These are phyloP conservation scores for Pulveroboletus sp. DNA, from an alignment of 768 basidiomycete genomes.

Conservation along the genomic window DNA sequence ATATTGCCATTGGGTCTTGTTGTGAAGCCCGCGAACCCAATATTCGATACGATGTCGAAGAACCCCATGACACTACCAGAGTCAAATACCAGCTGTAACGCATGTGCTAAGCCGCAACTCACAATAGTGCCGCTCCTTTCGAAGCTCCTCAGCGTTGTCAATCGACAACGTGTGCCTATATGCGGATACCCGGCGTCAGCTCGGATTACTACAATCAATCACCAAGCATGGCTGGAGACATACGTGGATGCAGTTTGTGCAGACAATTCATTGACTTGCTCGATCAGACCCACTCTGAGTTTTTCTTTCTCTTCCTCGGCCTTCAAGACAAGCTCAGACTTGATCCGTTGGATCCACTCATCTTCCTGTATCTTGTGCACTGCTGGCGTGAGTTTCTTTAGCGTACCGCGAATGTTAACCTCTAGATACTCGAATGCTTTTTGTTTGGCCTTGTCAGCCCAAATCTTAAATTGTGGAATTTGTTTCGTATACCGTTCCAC, in stretches of 20 bases:
- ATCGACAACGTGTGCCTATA: slow-evolving; percentile 14
- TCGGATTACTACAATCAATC: too few relatives aligned
- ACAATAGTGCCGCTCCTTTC: not conserved
- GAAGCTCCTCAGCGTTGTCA: not conserved
- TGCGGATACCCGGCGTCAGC: not conserved
- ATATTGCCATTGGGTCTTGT: slow-evolving; percentile 14
- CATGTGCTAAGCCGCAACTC: not conserved
- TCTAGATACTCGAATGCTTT: slow-evolving; percentile 2
- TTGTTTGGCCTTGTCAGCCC: not conserved
- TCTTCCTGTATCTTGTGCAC: slow-evolving; percentile 12
- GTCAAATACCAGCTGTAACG: not conserved
- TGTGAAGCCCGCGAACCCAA: slow-evolving; percentile 5
- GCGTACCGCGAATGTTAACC: not conserved
- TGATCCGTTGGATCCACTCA: not conserved
- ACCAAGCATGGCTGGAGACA: not conserved
- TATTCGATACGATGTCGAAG: not conserved
- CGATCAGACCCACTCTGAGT: slow-evolving; percentile 19
- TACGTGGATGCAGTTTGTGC: slow-evolving; percentile 2
- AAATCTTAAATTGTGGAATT: not conserved
- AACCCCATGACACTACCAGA: not conserved
- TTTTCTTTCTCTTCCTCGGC: slow-evolving; percentile 8
- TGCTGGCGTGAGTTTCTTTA: slow-evolving; percentile 8
- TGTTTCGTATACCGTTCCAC: not conserved
- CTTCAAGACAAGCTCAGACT: not conserved
- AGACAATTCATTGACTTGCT: slow-evolving; percentile 16